Evolutionary conservation across 2,329 filamentous ascomycete species (phyloP).

Genomic region (Fusarium sp.): DNA sequence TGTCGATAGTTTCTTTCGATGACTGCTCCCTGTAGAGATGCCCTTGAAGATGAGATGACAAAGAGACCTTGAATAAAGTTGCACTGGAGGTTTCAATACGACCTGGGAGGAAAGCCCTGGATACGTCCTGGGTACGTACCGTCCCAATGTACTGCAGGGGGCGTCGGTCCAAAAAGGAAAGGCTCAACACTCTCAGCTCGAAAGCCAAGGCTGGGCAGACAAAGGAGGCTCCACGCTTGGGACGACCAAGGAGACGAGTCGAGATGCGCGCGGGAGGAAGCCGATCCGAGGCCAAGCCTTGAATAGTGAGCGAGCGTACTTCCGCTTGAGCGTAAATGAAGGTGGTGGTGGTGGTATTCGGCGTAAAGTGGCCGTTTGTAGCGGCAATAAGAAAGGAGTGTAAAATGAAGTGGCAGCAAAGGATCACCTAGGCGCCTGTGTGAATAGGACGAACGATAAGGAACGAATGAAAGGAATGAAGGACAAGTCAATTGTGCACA

Average conservation of each 20-base stretch:
- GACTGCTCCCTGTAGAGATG: conserved; percentile 11
- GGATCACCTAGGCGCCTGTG: conserved; percentile 1
- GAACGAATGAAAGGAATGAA: conserved; percentile 40
- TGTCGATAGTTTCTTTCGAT: conserved; percentile 16
- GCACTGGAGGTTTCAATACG: conserved; percentile 29
- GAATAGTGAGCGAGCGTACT: not conserved
- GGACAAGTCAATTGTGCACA: conserved; percentile 39
- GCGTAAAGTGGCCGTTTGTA: conserved; percentile 21
- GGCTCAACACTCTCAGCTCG: conserved; percentile 30
- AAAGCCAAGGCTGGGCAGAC: conserved; percentile 40
- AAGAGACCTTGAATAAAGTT: conserved; percentile 25
- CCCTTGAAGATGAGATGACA: conserved; percentile 11
- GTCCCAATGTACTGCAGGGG: conserved; percentile 24
- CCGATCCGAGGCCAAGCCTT: conserved; percentile 24
- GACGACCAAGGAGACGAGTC: conserved; percentile 28
- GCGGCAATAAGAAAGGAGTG: not conserved
- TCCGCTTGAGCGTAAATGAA: conserved; percentile 20
- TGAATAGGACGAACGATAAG: conserved; percentile 14
- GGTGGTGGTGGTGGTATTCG: conserved; percentile 18
- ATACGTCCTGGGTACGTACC: conserved; percentile 41
- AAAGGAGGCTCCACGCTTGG: conserved; percentile 39
- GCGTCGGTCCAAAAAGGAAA: conserved; percentile 32
- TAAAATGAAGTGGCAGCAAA: conserved; percentile 16
- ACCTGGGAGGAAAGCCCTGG: conserved; percentile 19
- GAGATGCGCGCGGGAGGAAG: conserved; percentile 32